phyloP scores from a whole-genome alignment of 2,329 filamentous ascomycete genomes.

The Neopestalotiopsis sp. region DNA sequence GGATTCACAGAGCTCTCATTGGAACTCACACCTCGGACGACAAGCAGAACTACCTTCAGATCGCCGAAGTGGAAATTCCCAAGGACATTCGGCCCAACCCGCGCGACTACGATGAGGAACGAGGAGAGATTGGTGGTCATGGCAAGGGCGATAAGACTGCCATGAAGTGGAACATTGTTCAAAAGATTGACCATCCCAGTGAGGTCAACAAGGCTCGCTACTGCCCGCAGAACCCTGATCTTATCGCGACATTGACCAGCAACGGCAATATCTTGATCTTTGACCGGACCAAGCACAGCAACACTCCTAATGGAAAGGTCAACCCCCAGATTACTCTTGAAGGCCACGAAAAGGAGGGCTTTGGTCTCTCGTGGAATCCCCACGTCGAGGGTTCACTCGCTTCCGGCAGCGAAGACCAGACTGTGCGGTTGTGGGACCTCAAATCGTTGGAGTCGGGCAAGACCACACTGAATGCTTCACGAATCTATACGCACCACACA shows the following conservation, averaged over 20 bases:
- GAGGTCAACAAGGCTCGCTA: slow-evolving; percentile 99
- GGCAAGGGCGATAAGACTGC: slow-evolving; percentile 76
- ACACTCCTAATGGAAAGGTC: slow-evolving; percentile 74
- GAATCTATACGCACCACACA: slow-evolving; percentile 85
- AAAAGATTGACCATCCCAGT: slow-evolving; percentile 94
- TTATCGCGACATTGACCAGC: slow-evolving; percentile 91
- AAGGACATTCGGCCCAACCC: slow-evolving; percentile 77
- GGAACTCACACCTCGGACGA: slow-evolving; percentile 93
- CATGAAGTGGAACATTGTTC: slow-evolving; percentile 89
- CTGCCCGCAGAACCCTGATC: slow-evolving; percentile 95
- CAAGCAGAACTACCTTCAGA: slow-evolving; percentile 89
- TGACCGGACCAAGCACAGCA: slow-evolving; percentile 92
- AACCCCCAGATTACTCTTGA: slow-evolving; percentile 84
- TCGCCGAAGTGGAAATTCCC: slow-evolving; percentile 92
- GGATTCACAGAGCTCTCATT: slow-evolving; percentile 85
- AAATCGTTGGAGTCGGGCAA: slow-evolving; percentile 74
- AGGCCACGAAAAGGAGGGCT: slow-evolving; percentile 88
- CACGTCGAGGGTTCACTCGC: slow-evolving; percentile 81
- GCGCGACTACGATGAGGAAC: slow-evolving; percentile 88
- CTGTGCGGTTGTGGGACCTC: slow-evolving; percentile 90
- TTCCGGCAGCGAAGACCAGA: slow-evolving; percentile 90
- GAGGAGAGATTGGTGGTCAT: slow-evolving; percentile 92
- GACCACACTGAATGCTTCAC: slow-evolving; percentile 72
- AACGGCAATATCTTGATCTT: slow-evolving; percentile 91
- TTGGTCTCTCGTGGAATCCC: slow-evolving; percentile 91